A percentile compares a stretch with the other conserved stretches of the same genome.
Evolutionary conservation across 2,329 filamentous ascomycete species (phyloP).

Genomic region (Coniochaeta hoffmannii): DNA sequence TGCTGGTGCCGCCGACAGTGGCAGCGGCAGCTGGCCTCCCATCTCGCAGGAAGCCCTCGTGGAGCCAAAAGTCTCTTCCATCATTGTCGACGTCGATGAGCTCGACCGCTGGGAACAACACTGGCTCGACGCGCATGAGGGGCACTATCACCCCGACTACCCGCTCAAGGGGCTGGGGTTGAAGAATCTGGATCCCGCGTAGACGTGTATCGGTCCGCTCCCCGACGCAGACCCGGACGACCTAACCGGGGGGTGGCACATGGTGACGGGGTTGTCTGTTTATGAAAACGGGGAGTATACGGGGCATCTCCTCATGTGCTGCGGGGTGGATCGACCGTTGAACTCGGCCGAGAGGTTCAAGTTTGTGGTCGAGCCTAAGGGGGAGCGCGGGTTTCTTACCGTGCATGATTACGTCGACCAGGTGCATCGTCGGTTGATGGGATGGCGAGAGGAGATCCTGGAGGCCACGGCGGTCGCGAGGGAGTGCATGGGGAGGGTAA

Average conservation of each 20-base stretch:
- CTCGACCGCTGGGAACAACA: background rate
- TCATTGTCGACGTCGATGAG: background rate
- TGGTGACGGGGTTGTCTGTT: background rate
- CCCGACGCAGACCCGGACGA: background rate
- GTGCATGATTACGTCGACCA: background rate
- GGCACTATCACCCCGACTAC: background rate
- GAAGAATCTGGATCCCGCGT: background rate
- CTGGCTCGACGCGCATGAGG: background rate
- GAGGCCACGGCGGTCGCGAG: background rate
- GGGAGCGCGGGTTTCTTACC: background rate
- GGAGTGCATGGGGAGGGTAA: background rate
- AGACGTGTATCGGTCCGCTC: background rate
- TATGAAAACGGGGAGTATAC: background rate
- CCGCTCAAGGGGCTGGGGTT: background rate
- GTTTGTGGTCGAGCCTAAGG: background rate
- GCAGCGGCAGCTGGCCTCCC: background rate
- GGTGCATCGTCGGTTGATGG: slow-evolving; percentile 1
- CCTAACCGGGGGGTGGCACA: background rate
- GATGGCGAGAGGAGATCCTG: background rate
- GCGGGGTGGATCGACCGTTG: background rate
- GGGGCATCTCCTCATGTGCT: background rate
- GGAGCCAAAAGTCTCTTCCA: background rate
- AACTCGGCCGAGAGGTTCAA: background rate
- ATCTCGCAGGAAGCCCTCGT: background rate
- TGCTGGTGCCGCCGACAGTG: background rate